Evolutionary conservation across 202 grass and related monocot genomes (phyloP).

Genomic region (Brachypodium distachyon): DNA sequence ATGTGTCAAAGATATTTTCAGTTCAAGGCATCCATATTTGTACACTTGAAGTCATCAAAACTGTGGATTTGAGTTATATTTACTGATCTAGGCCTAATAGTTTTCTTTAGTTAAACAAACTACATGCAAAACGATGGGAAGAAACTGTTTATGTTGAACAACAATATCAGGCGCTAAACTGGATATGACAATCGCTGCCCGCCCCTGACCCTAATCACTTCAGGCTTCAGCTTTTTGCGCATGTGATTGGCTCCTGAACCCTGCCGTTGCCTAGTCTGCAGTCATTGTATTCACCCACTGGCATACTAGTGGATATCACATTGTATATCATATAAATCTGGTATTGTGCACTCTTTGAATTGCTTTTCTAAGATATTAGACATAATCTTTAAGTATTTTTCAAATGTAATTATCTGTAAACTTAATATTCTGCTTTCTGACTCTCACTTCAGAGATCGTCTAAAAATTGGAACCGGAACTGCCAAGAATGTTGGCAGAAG

Average conservation of each 20-base stretch:
- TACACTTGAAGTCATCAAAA: neutral
- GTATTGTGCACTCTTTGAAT: neutral
- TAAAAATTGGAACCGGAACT: constrained; percentile 44
- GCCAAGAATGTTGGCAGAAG: constrained; percentile 21
- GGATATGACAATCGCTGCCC: neutral
- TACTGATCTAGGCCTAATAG: neutral
- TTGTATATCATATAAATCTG: neutral
- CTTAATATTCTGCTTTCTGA: constrained; percentile 3
- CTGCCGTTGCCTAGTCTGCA: neutral
- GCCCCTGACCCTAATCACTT: neutral
- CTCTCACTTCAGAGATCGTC: constrained; percentile 36
- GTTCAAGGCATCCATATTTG: neutral
- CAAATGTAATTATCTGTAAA: too few species aligned
- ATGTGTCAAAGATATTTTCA: neutral
- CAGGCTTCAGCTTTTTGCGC: neutral
- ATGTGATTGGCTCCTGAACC: neutral
- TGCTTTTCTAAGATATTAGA: neutral
- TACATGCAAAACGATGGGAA: neutral
- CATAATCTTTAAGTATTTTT: neutral
- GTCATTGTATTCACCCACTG: neutral
- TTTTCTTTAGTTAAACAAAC: neutral
- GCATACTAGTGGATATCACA: neutral
- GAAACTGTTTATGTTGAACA: neutral
- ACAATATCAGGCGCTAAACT: neutral
- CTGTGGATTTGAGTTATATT: neutral